These are phyloP conservation scores for Isatis lusitanica DNA, from an alignment of 441 rosid species.

Conservation along the genomic window DNA sequence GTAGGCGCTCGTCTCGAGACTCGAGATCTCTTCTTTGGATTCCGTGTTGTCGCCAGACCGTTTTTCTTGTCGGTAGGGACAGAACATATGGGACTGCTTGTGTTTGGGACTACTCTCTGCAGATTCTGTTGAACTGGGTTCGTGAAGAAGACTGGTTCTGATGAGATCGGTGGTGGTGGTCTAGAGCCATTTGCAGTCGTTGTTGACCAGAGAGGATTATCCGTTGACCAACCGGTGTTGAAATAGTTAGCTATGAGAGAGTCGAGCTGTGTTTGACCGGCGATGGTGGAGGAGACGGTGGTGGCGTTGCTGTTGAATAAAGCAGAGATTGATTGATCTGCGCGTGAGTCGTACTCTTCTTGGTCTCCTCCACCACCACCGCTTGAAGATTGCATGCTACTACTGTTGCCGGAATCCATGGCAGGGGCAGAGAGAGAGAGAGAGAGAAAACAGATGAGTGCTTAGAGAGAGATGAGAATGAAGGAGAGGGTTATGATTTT, in stretches of 20 bases:
- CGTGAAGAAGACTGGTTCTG: slow-evolving; percentile 31
- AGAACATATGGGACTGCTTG: slow-evolving; percentile 28
- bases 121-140: slow-evolving; percentile 23
- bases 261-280: slow-evolving; percentile 31
- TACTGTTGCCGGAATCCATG: slow-evolving; percentile 70
- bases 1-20: slow-evolving; percentile 77
- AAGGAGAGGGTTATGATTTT: slow-evolving; percentile 24
- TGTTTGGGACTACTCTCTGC: slow-evolving; percentile 13
- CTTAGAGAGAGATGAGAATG: slow-evolving; percentile 2
- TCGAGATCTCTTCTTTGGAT: slow-evolving; percentile 67
- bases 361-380: slow-evolving; percentile 46
- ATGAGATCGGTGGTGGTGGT: slow-evolving; percentile 17
- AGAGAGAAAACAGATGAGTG: not conserved
- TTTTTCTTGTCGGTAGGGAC: slow-evolving; percentile 40
- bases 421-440: slow-evolving; percentile 2
- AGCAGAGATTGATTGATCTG: slow-evolving; percentile 54
- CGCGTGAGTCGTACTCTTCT: slow-evolving; percentile 68
- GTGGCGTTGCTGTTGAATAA: slow-evolving; percentile 43
- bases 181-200: slow-evolving; percentile 14
- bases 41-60: slow-evolving; percentile 33
- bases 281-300: slow-evolving; percentile 31
- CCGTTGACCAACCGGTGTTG: slow-evolving; percentile 31
- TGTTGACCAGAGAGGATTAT: slow-evolving; percentile 22
- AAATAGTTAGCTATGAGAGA: slow-evolving; percentile 36
- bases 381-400: slow-evolving; percentile 66